Conservation (phyloP, 768 basidiomycete genomes). For the Russula earlei region DNA sequence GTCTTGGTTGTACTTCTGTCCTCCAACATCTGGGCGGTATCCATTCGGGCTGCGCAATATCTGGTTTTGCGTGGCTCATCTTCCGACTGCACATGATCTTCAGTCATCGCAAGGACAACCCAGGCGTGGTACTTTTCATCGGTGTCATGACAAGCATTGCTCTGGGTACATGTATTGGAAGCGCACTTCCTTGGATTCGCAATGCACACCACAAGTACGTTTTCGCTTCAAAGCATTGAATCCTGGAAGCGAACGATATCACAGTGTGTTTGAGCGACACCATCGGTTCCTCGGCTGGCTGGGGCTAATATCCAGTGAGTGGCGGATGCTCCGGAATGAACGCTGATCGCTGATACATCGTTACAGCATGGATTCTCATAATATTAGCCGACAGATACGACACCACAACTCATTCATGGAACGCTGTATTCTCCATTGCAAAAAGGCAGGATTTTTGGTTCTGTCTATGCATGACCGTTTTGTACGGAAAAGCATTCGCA, state of each 20-base stretch:
- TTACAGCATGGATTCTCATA: slow-evolving; percentile 51
- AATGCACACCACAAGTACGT: slow-evolving; percentile 74
- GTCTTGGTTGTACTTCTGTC: slow-evolving; percentile 30
- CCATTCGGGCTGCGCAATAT: slow-evolving; percentile 65
- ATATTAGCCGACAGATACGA: slow-evolving; percentile 59
- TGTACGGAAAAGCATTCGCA: slow-evolving; percentile 37
- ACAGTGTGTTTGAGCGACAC: slow-evolving; percentile 68
- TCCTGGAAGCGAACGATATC: slow-evolving; percentile 1
- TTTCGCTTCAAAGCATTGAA: neutral
- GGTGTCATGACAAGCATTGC: slow-evolving; percentile 51
- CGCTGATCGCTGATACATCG: neutral
- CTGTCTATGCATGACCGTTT: slow-evolving; percentile 59
- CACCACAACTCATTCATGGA: slow-evolving; percentile 44
- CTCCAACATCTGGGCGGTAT: slow-evolving; percentile 65
- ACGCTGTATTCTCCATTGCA: slow-evolving; percentile 44
- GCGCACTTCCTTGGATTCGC: slow-evolving; percentile 72
- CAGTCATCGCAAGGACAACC: slow-evolving; percentile 37
- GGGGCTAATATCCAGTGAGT: slow-evolving; percentile 44
- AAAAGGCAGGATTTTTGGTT: slow-evolving; percentile 75
- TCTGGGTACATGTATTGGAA: slow-evolving; percentile 48
- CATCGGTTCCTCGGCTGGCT: slow-evolving; percentile 73
- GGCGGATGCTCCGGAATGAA: neutral
- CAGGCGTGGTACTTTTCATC: slow-evolving; percentile 48
- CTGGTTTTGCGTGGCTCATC: slow-evolving; percentile 62
- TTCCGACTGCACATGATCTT: slow-evolving; percentile 53